These are phyloP conservation scores for Coniochaeta sp. DNA, from an alignment of 2,329 filamentous ascomycete genomes.

Conservation along the genomic window DNA sequence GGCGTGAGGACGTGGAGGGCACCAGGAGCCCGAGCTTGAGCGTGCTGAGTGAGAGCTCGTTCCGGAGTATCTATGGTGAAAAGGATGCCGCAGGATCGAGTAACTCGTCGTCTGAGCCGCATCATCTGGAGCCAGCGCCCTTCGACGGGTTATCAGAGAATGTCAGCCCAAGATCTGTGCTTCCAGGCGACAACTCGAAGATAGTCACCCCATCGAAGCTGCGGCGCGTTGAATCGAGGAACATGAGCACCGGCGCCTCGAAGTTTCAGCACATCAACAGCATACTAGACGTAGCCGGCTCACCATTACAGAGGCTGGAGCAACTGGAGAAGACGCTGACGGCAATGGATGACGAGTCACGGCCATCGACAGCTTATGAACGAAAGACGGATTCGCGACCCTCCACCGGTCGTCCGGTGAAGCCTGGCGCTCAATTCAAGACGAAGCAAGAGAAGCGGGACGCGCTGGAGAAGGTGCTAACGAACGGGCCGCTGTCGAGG, in stretches of 20 bases:
- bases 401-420: slow-evolving; percentile 9
- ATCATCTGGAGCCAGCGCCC: slow-evolving; percentile 12
- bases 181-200: slow-evolving; percentile 8
- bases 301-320: slow-evolving; percentile 45
- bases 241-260: slow-evolving; percentile 19
- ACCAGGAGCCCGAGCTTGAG: slow-evolving; percentile 55
- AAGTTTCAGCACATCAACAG: slow-evolving; percentile 40
- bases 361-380: slow-evolving; percentile 16
- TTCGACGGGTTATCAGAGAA: background rate
- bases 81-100: slow-evolving; percentile 18
- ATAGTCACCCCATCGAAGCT: slow-evolving; percentile 15
- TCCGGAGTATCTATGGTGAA: slow-evolving; percentile 56
- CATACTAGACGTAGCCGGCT: slow-evolving; percentile 32
- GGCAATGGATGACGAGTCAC: slow-evolving; percentile 20
- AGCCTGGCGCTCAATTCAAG: slow-evolving; percentile 16
- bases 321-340: slow-evolving; percentile 27
- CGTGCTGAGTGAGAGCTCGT: slow-evolving; percentile 61
- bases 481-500: slow-evolving; percentile 32
- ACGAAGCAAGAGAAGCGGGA: slow-evolving; percentile 41
- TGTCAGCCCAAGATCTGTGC: background rate
- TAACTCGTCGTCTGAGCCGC: slow-evolving; percentile 15
- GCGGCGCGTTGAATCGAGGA: slow-evolving; percentile 20
- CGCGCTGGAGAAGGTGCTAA: slow-evolving; percentile 39
- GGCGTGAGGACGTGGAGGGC: slow-evolving; percentile 31
- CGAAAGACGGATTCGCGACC: slow-evolving; percentile 4